phyloP scores from a whole-genome alignment of 305 asterid species.

The Solanum hybrid region DNA sequence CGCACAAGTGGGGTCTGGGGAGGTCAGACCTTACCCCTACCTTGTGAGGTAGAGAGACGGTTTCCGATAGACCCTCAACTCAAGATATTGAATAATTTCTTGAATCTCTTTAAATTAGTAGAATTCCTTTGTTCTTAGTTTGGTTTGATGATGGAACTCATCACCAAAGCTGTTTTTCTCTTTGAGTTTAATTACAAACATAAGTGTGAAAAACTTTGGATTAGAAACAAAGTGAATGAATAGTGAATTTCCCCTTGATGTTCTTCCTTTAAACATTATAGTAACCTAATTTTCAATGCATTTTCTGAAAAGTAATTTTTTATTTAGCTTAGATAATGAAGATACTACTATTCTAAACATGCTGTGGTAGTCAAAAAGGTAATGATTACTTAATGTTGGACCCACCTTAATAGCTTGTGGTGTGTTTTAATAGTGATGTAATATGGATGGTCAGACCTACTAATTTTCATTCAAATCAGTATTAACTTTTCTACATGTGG shows the following conservation, averaged over 20 bases:
- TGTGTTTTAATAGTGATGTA: constrained; percentile 11
- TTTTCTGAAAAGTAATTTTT: neutral
- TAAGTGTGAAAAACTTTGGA: neutral
- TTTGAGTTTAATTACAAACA: neutral
- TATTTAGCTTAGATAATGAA: constrained; percentile 11
- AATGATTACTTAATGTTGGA: constrained; percentile 7
- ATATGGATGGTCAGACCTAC: neutral
- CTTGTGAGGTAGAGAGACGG: neutral
- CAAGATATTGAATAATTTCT: neutral
- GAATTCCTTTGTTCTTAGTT: neutral
- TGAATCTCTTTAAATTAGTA: neutral
- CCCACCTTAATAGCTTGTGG: constrained; percentile 7
- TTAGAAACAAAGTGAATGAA: neutral
- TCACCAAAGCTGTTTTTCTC: neutral
- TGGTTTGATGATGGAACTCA: neutral
- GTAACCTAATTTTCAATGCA: neutral
- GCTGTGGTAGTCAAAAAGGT: constrained; percentile 9
- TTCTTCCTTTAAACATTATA: neutral
- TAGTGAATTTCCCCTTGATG: neutral
- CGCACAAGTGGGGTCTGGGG: neutral
- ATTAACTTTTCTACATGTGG: neutral
- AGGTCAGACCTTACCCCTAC: neutral
- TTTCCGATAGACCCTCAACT: neutral
- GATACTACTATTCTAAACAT: constrained; percentile 8
- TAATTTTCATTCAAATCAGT: neutral